These are phyloP conservation scores for Fusarium algeriense DNA, from an alignment of 2,329 filamentous ascomycete species.

Conservation along the genomic window DNA sequence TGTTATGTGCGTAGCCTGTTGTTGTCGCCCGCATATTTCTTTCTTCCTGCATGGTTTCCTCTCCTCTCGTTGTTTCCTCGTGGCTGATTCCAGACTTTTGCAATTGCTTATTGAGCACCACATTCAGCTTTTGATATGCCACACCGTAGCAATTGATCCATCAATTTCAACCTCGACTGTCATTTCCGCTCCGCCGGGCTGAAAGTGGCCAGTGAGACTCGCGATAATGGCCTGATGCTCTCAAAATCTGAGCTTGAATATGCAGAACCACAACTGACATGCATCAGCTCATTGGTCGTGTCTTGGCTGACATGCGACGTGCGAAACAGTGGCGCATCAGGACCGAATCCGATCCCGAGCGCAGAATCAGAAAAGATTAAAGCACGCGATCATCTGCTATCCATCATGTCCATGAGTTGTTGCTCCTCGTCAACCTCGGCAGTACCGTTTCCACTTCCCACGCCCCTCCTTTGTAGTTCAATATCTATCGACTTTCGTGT, in stretches of 20 bases:
- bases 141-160: slow-evolving; percentile 11
- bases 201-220: slow-evolving; percentile 6
- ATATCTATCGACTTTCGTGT: slow-evolving; percentile 68
- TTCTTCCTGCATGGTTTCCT: slow-evolving; percentile 10
- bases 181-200: slow-evolving; percentile 11
- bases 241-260: slow-evolving; percentile 6
- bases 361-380: background rate
- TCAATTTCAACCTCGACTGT: slow-evolving; percentile 3
- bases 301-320: slow-evolving; percentile 34
- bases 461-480: slow-evolving; percentile 68
- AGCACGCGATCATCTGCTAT: slow-evolving; percentile 45
- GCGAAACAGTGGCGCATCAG: slow-evolving; percentile 16
- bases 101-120: slow-evolving; percentile 9
- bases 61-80: slow-evolving; percentile 2
- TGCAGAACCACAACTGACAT: slow-evolving; percentile 10
- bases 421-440: slow-evolving; percentile 56
- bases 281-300: slow-evolving; percentile 28
- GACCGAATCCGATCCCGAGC: slow-evolving; percentile 23
- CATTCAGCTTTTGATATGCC: background rate
- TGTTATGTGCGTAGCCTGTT: background rate
- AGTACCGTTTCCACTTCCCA: slow-evolving; percentile 48
- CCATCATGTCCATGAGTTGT: slow-evolving; percentile 58
- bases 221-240: slow-evolving; percentile 42
- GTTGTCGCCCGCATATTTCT: background rate
- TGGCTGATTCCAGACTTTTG: slow-evolving; percentile 29